Base-by-base conservation (phyloP, 2,329 filamentous ascomycete species). In the Aspergillus sp. region DNA sequence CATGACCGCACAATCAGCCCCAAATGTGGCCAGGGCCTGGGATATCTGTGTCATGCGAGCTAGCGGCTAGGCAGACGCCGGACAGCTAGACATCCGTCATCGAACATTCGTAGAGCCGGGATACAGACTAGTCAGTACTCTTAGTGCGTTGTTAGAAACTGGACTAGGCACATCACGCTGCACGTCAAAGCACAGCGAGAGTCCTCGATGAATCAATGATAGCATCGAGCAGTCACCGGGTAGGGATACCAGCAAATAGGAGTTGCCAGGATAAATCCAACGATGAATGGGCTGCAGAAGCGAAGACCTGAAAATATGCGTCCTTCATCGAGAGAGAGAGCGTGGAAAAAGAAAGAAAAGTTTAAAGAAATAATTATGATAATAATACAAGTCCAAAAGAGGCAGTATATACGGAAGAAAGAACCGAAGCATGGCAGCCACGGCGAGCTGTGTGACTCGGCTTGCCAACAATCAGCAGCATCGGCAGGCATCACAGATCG, bases 341-440 rank as follows among this genome's bases (percentile, higher is more conserved):
- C 41, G 22, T 13, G 24, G 17, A 15, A 51, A 46, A 50, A 42
- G 37, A 55, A 40, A 46, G 34, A 24, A 37, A 37, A n/a, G 15
- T 15, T 37, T 6, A 37, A 39, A 50, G 44, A 40, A 37, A 37
- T 15, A 37, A 37, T 37, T 6, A 37, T n/a, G 34, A 37, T 34
- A 44, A 30, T 15, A 20, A 17, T 11, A 51, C 39, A 46, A 34
- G 45, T 53, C 27, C 4, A 30, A 30, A 30, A 11, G 9, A 30
- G 39, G 44, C 39, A 37, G 51, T 51, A 58, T 51, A 51, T 54
- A 54, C 60, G 65, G 64, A 67, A 65, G 67, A 69, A 65, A 68
- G 66, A 47, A 57, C 60, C 54, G 62, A 54, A 63, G 66, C 69
- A 72, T 73, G 70, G 69, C 69, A 66, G 66, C 70, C 68, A 72